Evolutionary conservation across 352 stramenopile genomes (phyloP), one percentile per base, ranked within the genome.

Genomic region (Phytophthora multivora): DNA sequence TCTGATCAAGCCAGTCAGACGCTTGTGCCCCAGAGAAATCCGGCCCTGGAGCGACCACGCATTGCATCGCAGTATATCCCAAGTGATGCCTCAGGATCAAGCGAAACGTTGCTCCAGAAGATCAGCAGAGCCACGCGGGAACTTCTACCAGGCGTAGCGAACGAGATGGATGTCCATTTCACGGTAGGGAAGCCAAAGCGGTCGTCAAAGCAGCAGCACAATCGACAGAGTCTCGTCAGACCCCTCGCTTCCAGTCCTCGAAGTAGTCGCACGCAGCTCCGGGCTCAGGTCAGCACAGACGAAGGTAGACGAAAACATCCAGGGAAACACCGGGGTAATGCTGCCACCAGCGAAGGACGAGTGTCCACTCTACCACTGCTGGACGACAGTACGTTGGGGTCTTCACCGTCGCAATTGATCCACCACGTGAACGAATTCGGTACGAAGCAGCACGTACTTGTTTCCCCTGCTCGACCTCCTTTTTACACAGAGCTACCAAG

Each of bases 401-500:
- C 21, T 12, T 62, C 49, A 28, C 28, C 40, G 2, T 40, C 62
- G 7, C 74, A 88, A 26, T 75, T 91, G 12, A 62, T 90, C 18
- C 75, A 73, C 25, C 80, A 90, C 25, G 72, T 84, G 53, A 91
- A 91, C 59, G 80, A 90, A 53, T 90, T 90, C 39, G 83, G 83
- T 6, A 76, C 38, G 8, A 70, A 60, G 1, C 80, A 91, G 36
- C 70, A 82, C 46, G 70, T 91, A 11, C 71, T 90, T 5, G 47
- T 90, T 16, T 90, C 83, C 1, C 72, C 83, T 1, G 63, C 75
- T 6, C 82, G 79, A 13, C 72, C 83, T 10, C 79, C 80, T 10
- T 89, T 71, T 40, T 89, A 88, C 59, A 42, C 40, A 25, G 48
- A 71, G 36, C 30, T 7, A 52, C 1, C 9, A 45, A 11, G 7